These are phyloP conservation scores for Pestalotiopsis sp. DNA, from an alignment of 2,329 filamentous ascomycete genomes.

Conservation along the genomic window DNA sequence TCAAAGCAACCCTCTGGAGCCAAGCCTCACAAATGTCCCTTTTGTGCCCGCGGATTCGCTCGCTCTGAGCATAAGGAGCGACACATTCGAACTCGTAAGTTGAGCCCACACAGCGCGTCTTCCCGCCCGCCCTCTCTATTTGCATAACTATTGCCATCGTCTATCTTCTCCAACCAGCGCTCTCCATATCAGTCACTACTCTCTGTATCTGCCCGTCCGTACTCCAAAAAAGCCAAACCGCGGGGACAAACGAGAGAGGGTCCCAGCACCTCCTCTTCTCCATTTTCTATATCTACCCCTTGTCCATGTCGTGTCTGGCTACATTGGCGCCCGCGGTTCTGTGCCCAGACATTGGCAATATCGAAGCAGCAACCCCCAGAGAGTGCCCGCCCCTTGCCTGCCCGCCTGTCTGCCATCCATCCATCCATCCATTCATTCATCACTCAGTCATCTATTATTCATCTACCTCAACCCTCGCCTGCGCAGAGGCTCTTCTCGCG, in stretches of 20 bases:
- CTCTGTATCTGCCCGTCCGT: neutral
- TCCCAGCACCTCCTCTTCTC: neutral
- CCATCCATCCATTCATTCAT: neutral
- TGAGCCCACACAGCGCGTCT: neutral
- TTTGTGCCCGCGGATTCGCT: conserved; percentile 47
- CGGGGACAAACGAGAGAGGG: neutral
- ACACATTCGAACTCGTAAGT: conserved; percentile 48
- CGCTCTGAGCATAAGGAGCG: conserved; percentile 48
- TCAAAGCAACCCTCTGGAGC: neutral
- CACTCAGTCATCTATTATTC: neutral
- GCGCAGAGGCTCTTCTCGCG: neutral
- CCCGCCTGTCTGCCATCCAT: too few relatives aligned
- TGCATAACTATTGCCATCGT: neutral
- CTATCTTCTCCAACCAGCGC: neutral
- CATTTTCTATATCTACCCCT: neutral
- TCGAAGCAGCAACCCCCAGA: neutral
- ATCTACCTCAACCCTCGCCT: neutral
- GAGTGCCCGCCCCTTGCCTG: too few relatives aligned
- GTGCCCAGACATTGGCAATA: neutral
- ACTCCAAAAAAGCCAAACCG: neutral
- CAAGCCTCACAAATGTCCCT: conserved; percentile 16
- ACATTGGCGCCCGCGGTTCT: neutral
- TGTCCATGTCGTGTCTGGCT: neutral
- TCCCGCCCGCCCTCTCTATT: neutral
- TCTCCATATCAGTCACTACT: neutral